phyloP scores from a whole-genome alignment of 371 early-diverging fungal genomes.

The Quaeritorhiza haematococci region DNA sequence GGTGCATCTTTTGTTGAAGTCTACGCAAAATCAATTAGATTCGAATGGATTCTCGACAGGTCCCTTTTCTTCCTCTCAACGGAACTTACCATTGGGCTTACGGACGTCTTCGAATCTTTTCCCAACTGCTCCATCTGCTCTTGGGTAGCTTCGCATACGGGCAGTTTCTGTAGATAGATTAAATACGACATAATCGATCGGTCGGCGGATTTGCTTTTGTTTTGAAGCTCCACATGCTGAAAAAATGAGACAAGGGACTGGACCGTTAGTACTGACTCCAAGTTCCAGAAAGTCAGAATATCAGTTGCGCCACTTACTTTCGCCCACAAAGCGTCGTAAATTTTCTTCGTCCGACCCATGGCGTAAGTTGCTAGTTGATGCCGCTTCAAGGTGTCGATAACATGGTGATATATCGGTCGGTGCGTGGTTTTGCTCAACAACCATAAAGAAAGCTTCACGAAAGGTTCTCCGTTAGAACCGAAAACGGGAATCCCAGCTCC shows the following conservation, averaged over 20 bases:
- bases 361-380: neutral
- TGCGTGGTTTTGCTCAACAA: neutral
- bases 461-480: neutral
- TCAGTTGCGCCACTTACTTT: neutral
- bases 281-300: neutral
- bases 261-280: neutral
- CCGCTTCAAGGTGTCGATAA: neutral
- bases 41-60: too few relatives aligned
- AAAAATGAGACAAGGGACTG: too few relatives aligned
- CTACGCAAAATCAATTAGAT: too few relatives aligned
- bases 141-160: neutral
- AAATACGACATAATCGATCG: neutral
- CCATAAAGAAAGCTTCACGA: neutral
- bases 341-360: neutral
- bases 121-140: neutral
- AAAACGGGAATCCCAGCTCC: neutral
- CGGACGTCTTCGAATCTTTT: too few relatives aligned
- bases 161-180: neutral
- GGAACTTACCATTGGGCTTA: too few relatives aligned
- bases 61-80: too few relatives aligned
- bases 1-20: slow-evolving; percentile 4
- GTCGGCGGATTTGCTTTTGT: neutral
- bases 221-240: neutral
- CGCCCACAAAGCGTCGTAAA: neutral
- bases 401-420: neutral